A percentile compares a stretch with the other conserved stretches of the same genome.
These are phyloP conservation scores for Toxicodendron radicans DNA, from an alignment of 345 rosid species.

Conservation along the genomic window DNA sequence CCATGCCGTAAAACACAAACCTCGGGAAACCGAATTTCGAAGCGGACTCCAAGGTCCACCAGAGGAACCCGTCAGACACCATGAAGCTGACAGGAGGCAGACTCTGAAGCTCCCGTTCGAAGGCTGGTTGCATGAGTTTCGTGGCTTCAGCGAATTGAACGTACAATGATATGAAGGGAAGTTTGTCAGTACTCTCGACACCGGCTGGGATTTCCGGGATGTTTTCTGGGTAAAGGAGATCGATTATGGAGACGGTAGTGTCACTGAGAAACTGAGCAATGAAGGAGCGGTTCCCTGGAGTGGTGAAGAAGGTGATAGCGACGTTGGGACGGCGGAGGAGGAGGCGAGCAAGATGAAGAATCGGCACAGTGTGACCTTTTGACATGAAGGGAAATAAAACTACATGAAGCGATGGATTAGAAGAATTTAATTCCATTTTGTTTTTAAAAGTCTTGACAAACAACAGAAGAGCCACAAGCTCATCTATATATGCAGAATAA, in stretches of 20 bases:
- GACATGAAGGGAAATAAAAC: slow-evolving; percentile 74
- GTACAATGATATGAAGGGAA: slow-evolving; percentile 59
- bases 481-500: no score
- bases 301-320: slow-evolving; percentile 61
- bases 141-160: slow-evolving; percentile 52
- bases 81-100: slow-evolving; percentile 46
- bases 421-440: slow-evolving; percentile 6
- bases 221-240: slow-evolving; percentile 49
- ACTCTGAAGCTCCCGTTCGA: slow-evolving; percentile 40
- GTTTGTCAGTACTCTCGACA: slow-evolving; percentile 62
- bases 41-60: slow-evolving; percentile 74
- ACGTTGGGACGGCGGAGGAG: slow-evolving; percentile 46
- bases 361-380: slow-evolving; percentile 72
- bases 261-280: slow-evolving; percentile 41
- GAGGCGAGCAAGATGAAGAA: slow-evolving; percentile 58
- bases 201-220: slow-evolving; percentile 47
- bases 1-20: slow-evolving; percentile 48
- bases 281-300: slow-evolving; percentile 56
- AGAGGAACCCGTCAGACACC: slow-evolving; percentile 67
- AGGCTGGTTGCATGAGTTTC: slow-evolving; percentile 45
- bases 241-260: slow-evolving; percentile 34
- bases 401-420: slow-evolving; percentile 32
- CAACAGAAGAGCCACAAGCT: not conserved
- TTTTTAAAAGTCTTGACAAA: not conserved
- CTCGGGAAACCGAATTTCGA: slow-evolving; percentile 53